Conservation (phyloP, 306 rosid species). For the Vigna angularis region DNA sequence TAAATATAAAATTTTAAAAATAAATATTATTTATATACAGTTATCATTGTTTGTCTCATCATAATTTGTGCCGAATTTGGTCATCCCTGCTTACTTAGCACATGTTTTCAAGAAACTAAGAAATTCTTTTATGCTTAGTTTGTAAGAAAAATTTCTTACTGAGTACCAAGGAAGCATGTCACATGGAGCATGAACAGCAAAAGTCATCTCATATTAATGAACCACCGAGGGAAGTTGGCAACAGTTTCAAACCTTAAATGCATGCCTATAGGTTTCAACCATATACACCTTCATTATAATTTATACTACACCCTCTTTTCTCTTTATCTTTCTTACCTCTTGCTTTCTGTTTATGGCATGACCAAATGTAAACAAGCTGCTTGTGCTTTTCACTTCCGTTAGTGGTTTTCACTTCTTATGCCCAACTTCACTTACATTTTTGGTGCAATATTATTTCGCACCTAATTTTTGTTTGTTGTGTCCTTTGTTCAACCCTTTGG, state of each 20-base stretch:
- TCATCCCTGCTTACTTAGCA: too few species aligned
- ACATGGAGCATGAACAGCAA: slow-evolving; percentile 38
- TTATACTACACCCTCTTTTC: slow-evolving; percentile 18
- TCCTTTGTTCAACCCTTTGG: slow-evolving; percentile 10
- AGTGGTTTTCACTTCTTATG: not conserved
- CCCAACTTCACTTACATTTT: slow-evolving; percentile 10
- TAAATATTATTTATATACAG: too few species aligned
- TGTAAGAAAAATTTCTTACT: too few species aligned
- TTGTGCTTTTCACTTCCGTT: not conserved
- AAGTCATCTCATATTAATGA: slow-evolving; percentile 62
- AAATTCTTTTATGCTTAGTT: too few species aligned
- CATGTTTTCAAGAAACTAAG: too few species aligned
- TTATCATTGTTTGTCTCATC: too few species aligned
- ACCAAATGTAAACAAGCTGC: not conserved
- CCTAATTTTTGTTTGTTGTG: slow-evolving; percentile 1
- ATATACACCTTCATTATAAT: slow-evolving; percentile 43
- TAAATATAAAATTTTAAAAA: too few species aligned
- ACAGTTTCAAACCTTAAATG: slow-evolving; percentile 51
- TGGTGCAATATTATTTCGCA: slow-evolving; percentile 2
- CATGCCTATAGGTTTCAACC: slow-evolving; percentile 29
- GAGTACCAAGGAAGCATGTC: not conserved
- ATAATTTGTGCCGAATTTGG: too few species aligned
- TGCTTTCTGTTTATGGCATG: not conserved
- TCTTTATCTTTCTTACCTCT: not conserved
- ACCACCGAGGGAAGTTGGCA: slow-evolving; percentile 60